Conservation (phyloP, 768 basidiomycete genomes). For the Tricholomella constricta region DNA sequence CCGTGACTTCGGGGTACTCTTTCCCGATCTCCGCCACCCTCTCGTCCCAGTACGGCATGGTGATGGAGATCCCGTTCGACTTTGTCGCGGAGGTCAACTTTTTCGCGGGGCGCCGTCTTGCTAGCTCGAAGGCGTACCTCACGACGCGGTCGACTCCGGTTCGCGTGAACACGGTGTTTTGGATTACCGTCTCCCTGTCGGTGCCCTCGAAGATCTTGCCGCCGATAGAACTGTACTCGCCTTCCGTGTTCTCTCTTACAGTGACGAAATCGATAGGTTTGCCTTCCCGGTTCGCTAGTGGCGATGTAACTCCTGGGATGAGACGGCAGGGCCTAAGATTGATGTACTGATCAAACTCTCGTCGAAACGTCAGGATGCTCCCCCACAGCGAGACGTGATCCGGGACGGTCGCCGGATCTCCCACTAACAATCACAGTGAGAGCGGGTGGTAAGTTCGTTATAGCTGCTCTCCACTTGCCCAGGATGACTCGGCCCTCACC, state of each 20-base stretch:
- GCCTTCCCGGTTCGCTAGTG: slow-evolving; percentile 42
- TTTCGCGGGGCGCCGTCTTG: slow-evolving; percentile 48
- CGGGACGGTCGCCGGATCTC: slow-evolving; percentile 49
- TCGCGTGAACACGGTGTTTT: slow-evolving; percentile 53
- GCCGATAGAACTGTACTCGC: slow-evolving; percentile 55
- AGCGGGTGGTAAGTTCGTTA: no score
- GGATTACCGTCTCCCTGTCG: slow-evolving; percentile 40
- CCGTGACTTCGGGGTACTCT: slow-evolving; percentile 52
- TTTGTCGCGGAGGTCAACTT: slow-evolving; percentile 56
- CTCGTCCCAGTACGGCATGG: slow-evolving; percentile 52
- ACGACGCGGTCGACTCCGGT: slow-evolving; percentile 49
- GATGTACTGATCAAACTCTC: slow-evolving; percentile 53
- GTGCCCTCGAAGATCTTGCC: slow-evolving; percentile 43
- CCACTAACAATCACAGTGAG: slow-evolving; percentile 34
- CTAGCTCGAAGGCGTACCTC: slow-evolving; percentile 55
- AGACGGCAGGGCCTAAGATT: slow-evolving; percentile 52
- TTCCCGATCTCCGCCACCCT: slow-evolving; percentile 48
- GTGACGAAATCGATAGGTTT: slow-evolving; percentile 54
- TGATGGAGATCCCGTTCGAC: no score
- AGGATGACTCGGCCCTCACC: slow-evolving; percentile 30
- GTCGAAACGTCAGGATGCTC: slow-evolving; percentile 50
- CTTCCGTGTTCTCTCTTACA: slow-evolving; percentile 59
- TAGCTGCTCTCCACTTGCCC: no score
- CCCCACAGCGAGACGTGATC: slow-evolving; percentile 63
- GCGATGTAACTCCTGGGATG: slow-evolving; percentile 47